Conservation (phyloP, 495 filamentous ascomycete genomes). For the Cercophora samala region DNA sequence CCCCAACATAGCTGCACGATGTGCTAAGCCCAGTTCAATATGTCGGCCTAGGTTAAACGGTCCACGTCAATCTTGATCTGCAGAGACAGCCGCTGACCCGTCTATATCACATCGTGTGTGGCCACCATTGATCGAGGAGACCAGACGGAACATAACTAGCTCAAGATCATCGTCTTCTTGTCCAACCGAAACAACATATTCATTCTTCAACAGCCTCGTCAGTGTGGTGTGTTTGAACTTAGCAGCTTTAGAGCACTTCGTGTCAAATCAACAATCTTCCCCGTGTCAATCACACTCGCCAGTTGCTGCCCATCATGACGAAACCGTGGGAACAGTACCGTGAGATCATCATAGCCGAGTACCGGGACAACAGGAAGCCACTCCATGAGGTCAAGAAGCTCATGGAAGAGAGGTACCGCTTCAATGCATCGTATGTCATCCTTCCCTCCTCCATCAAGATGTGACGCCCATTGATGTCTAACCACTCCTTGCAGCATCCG, state of each 20-base stretch:
- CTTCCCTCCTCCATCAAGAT: neutral
- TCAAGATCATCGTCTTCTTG: neutral
- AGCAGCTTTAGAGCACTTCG: neutral
- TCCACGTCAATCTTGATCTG: neutral
- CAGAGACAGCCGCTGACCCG: neutral
- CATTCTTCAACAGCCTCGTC: neutral
- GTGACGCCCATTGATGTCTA: neutral
- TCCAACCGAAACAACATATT: neutral
- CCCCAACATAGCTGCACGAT: neutral
- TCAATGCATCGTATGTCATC: constrained; percentile 45
- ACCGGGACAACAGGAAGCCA: constrained; percentile 40
- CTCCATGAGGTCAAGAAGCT: constrained; percentile 41
- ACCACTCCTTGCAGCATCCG: constrained; percentile 29
- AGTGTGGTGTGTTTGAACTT: neutral
- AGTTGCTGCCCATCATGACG: constrained; percentile 36
- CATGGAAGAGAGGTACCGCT: constrained; percentile 42
- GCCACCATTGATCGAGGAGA: neutral
- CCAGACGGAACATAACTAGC: neutral
- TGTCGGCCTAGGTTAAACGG: neutral
- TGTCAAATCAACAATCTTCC: neutral
- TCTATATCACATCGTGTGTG: neutral
- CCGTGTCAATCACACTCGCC: neutral
- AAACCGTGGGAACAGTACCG: constrained; percentile 43
- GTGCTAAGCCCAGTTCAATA: neutral
- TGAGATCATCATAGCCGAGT: constrained; percentile 37